Evolutionary conservation across 169 alveolate species (phyloP).

Genomic region (Perkinsus marinus): DNA sequence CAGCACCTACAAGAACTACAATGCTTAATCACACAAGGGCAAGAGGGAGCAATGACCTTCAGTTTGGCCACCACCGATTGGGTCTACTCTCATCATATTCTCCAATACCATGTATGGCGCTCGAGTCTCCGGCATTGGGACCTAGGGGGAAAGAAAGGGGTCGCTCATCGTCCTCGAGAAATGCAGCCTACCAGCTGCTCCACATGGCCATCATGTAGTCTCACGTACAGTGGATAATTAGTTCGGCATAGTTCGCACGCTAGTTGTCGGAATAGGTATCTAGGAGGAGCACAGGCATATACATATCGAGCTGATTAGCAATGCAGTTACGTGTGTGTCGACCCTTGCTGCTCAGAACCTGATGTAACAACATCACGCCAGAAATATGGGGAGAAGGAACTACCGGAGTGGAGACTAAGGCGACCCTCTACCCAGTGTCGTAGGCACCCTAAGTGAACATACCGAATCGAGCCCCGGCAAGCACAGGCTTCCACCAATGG

Average conservation of each 20-base stretch:
- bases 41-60: background rate
- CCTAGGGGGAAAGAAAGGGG: background rate
- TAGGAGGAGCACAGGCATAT: background rate
- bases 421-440: slow-evolving; percentile 83
- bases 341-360: background rate
- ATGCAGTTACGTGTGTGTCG: background rate
- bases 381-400: background rate
- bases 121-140: slow-evolving; percentile 47
- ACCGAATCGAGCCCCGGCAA: slow-evolving; percentile 79
- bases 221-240: slow-evolving; percentile 48
- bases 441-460: slow-evolving; percentile 83
- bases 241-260: slow-evolving; percentile 68
- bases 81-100: slow-evolving; percentile 45
- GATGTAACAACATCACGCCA: slow-evolving; percentile 23
- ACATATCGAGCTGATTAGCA: background rate
- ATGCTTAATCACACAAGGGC: background rate
- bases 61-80: background rate
- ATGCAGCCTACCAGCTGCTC: slow-evolving; percentile 42
- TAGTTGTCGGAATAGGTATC: slow-evolving; percentile 36
- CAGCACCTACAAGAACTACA: slow-evolving; percentile 34
- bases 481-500: slow-evolving; percentile 82
- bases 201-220: slow-evolving; percentile 44
- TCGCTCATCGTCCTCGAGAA: background rate
- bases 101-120: slow-evolving; percentile 77
- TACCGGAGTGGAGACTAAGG: slow-evolving; percentile 33